Percentiles rank a stretch among this genome's conserved stretches.
These are phyloP conservation scores for Irpex lacteus DNA, from an alignment of 1,284 basidiomycete species.

Conservation along the genomic window DNA sequence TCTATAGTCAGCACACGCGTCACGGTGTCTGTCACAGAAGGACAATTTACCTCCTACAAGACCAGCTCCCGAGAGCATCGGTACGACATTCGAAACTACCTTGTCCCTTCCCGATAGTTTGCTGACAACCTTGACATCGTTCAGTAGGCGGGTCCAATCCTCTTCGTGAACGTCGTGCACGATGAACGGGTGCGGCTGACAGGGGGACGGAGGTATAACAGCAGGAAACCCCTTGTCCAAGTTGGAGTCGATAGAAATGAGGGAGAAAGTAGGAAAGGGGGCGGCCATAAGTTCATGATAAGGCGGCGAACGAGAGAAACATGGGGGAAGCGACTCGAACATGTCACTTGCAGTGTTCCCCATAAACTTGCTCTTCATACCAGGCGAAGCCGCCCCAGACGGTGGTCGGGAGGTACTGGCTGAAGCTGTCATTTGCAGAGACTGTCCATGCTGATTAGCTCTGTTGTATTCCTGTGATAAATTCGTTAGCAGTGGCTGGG, in stretches of 20 bases:
- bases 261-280: constrained; percentile 17
- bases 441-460: too few relatives aligned
- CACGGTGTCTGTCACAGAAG: too few relatives aligned
- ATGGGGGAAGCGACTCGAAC: constrained; percentile 8
- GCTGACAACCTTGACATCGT: constrained; percentile 15
- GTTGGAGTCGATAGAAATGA: constrained; percentile 12
- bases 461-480: too few relatives aligned
- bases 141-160: constrained; percentile 21
- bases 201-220: constrained; percentile 14
- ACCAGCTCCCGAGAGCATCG: not conserved
- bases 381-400: too few relatives aligned
- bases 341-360: not conserved
- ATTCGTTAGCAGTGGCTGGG: too few relatives aligned
- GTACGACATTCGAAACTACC: not conserved
- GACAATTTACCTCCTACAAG: not conserved
- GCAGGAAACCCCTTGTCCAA: constrained; percentile 19
- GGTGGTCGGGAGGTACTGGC: too few relatives aligned
- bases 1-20: too few relatives aligned
- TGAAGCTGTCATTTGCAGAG: too few relatives aligned
- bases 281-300: constrained; percentile 6
- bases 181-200: constrained; percentile 21
- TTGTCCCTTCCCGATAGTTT: not conserved
- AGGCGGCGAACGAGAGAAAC: constrained; percentile 7
- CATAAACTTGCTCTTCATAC: not conserved
- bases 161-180: constrained; percentile 20